phyloP scores from a whole-genome alignment of 768 basidiomycete species.

The Coprinellus aureogranulatus region DNA sequence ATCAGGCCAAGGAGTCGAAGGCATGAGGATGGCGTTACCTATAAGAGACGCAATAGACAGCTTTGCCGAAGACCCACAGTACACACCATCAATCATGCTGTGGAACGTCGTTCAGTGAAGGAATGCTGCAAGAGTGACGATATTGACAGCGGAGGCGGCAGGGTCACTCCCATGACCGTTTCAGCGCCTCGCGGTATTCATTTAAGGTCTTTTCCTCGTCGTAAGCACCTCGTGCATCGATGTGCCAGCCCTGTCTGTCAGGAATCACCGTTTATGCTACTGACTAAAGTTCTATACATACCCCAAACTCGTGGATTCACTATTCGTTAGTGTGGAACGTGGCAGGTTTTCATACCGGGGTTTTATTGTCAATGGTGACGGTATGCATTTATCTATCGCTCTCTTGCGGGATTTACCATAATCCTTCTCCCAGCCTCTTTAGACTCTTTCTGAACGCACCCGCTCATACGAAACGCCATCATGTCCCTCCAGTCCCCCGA shows the following conservation, averaged over 20 bases:
- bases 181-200: not conserved
- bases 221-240: not conserved
- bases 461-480: too few species aligned
- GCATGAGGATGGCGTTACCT: not conserved
- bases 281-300: not conserved
- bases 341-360: not conserved
- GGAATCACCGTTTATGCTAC: not conserved
- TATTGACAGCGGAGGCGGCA: too few species aligned
- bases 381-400: not conserved
- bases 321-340: not conserved
- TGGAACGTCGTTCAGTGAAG: too few species aligned
- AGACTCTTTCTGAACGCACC: too few species aligned
- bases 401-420: too few species aligned
- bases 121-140: too few species aligned
- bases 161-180: not conserved
- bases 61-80: too few species aligned
- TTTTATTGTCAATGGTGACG: not conserved
- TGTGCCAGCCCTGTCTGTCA: not conserved
- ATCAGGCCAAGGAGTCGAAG: constrained; percentile 37
- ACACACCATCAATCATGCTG: not conserved
- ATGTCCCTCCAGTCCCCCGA: not conserved
- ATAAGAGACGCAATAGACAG: too few species aligned
- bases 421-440: too few species aligned
- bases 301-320: not conserved
- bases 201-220: not conserved